Base-by-base conservation (phyloP, 768 basidiomycete genomes). In the Rhodotorula toruloides region DNA sequence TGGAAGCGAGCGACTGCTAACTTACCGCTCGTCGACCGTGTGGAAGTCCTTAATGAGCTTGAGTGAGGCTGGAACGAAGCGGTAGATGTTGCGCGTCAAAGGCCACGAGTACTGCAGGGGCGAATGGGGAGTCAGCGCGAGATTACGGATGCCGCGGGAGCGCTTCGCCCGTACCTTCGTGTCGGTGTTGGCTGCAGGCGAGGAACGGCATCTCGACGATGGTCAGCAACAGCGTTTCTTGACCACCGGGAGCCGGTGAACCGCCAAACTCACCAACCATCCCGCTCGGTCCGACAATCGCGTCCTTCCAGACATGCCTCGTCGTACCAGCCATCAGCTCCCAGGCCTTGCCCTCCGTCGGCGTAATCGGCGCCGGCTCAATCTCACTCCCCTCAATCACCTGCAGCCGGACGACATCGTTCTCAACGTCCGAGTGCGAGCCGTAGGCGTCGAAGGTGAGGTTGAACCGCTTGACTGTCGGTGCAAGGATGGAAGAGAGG, bases 11-110 rank as follows among this genome's bases (percentile, higher is more conserved):
- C 19, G 2, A 50, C 4, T n/a, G 50, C 22, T 2, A 14, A 32
- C 42, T 14, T 5, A 55, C 60, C 79, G 65, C 37, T 54, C 53
- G 16, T 80, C 74, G 39, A 61, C 62, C 6, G 79, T 80, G 66
- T 80, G 79, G 34, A 75, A 73, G 62, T 77, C 53, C 40, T 48
- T 48, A 32, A 68, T 49, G 2, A 43, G 43, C 25, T 50, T 48
- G 36, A 61, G n/a, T 2, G 36, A 31, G 16, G 47, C 59, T 0
- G 79, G 79, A 1, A 76, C 74, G 68, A 78, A 79, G 43, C 79
- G 71, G 61, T 78, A 80, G 52, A 80, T 73, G 64, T 77, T 75
- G 3, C 37, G 31, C 0, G 78, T 77, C 8, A 77, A 47, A 48
- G 76, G 74, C 78, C 78, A 79, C 25, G 40, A 43, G 21, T 44